Evolutionary conservation across 73 alveolate genomes (phyloP), one percentile per base, ranked within the genome.

Genomic region (Uronychia setigera): DNA sequence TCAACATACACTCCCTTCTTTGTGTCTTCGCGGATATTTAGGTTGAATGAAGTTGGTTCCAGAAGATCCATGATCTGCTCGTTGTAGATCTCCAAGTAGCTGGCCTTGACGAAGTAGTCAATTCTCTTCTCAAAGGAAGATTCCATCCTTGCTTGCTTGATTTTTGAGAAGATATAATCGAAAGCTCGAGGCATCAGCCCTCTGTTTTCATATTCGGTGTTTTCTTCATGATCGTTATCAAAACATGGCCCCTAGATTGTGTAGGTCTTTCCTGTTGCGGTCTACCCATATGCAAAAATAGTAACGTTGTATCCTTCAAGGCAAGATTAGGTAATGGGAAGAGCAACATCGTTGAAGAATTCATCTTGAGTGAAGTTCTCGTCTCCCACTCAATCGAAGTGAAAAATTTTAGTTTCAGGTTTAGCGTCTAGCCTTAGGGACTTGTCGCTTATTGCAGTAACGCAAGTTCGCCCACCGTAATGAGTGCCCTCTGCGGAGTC

Each of bases 221-320:
- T 60, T 29, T 81, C 81, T 32, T 82, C 88, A 81, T 60, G 46
- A 28, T 81, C 88, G 35, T 46, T 46, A 46, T 74, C 83, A 83
- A 82, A 31, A 74, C 60, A 80, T 31, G 93, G 91, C 0, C 99
- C 99, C 35, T 91, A 91, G 78, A 98, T 88, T 27, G 99, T 98
- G 91, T 89, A 95, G 0, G 99, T 98, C 87, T 98, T 98, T 0
- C 99, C 99, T 29, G 99, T 86, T 31, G 99, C 99, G 25, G 99
- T 98, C 67, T 98, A 94, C 13, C 99, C 99, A 93, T 98, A 98
- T n/a, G 99, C 99, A 87, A 98, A 96, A n/a, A 98, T 96, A 32
- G 99, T 84, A 19, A 98, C 99, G 90, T 98, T 98, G 77, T 96
- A 98, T 28, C 99, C 99, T 67, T 85, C 93, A 27, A 98, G 90